phyloP scores from a whole-genome alignment of 176 grass and related monocot species.

The Melocanna baccifera region DNA sequence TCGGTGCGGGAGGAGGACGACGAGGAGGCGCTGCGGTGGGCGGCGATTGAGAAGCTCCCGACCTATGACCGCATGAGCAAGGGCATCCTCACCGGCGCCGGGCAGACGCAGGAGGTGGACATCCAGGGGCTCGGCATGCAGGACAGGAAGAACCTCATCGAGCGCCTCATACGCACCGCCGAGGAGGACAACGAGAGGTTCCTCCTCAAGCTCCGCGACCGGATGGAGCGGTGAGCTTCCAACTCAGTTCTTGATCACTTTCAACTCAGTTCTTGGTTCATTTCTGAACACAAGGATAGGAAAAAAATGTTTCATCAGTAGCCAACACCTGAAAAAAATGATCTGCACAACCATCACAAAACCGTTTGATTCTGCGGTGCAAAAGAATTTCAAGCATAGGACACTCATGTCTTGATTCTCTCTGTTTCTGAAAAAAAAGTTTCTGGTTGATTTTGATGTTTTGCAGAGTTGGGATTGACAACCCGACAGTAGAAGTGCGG shows the following conservation, averaged over 20 bases:
- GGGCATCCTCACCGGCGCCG: constrained; percentile 52
- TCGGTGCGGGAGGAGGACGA: constrained; percentile 78
- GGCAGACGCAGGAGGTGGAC: constrained; percentile 44
- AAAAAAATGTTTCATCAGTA: neutral
- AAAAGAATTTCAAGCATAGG: neutral
- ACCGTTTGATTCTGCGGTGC: neutral
- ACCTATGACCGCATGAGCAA: constrained; percentile 89
- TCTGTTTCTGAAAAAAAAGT: neutral
- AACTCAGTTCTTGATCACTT: neutral
- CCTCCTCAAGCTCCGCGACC: constrained; percentile 79
- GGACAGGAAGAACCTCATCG: constrained; percentile 73
- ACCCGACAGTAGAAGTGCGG: constrained; percentile 85
- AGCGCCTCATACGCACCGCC: constrained; percentile 70
- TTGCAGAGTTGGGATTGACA: constrained; percentile 81
- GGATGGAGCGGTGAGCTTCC: constrained; percentile 80
- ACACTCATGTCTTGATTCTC: neutral
- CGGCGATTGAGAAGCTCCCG: constrained; percentile 89
- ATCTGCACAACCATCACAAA: neutral
- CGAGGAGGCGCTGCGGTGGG: constrained; percentile 90
- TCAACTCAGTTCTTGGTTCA: neutral
- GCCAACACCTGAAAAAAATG: neutral
- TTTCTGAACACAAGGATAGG: neutral
- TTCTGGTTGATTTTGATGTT: neutral
- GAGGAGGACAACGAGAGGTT: constrained; percentile 96
- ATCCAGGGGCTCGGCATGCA: constrained; percentile 57